Percentiles rank a stretch among this genome's conserved stretches.
These are phyloP conservation scores for Sequoia sempervirens DNA, from an alignment of 75 land plant genomes.

Conservation along the genomic window DNA sequence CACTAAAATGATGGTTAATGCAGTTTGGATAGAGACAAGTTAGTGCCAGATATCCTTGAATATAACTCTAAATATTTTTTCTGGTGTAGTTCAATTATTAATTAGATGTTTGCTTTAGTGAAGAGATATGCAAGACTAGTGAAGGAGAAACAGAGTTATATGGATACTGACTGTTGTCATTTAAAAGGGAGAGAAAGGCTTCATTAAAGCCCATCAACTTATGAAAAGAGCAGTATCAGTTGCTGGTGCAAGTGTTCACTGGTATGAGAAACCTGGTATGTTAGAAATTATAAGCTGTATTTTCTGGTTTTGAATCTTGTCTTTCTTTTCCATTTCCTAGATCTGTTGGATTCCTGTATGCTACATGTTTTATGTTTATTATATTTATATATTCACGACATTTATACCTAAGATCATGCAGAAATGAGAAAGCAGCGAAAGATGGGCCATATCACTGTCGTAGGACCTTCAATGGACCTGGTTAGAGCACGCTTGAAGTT, in stretches of 20 bases:
- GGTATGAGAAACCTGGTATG: slow-evolving; percentile 94
- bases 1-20: not conserved
- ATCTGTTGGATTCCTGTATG: not conserved
- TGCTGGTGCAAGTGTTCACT: slow-evolving; percentile 83
- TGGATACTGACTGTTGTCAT: not conserved
- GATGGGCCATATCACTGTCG: slow-evolving; percentile 98
- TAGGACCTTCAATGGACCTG: slow-evolving; percentile 52
- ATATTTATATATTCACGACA: not conserved
- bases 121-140: not conserved
- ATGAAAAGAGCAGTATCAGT: slow-evolving; percentile 62
- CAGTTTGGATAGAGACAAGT: not conserved
- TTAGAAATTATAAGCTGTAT: not conserved
- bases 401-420: slow-evolving; percentile 9
- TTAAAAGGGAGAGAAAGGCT: slow-evolving; percentile 73
- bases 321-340: not conserved
- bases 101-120: not conserved
- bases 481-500: slow-evolving; percentile 46
- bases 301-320: not conserved
- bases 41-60: not conserved
- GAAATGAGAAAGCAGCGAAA: slow-evolving; percentile 90
- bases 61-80: not conserved
- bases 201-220: slow-evolving; percentile 48
- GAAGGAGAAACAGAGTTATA: not conserved
- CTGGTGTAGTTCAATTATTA: not conserved
- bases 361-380: not conserved